A percentile compares a stretch with the other conserved stretches of the same genome.
Conservation (phyloP, 495 filamentous ascomycete species). For the Trichodelitschia bisporula region DNA sequence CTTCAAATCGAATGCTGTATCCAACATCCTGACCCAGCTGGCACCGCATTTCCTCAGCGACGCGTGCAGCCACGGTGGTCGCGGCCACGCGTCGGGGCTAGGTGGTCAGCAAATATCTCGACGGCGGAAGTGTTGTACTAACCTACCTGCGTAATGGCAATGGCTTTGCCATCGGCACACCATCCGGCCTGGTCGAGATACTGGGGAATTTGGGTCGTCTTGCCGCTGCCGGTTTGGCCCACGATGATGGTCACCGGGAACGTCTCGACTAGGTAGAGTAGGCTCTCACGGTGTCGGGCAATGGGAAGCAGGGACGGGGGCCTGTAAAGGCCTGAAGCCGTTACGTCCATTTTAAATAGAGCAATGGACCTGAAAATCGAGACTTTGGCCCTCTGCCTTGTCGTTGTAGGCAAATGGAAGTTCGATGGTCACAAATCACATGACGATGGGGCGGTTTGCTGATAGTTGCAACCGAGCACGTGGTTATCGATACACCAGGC, state of each 20-base stretch:
- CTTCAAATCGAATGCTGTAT: conserved; percentile 89
- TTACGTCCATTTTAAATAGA: no score
- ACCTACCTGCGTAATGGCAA: conserved; percentile 68
- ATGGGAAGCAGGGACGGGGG: conserved; percentile 20
- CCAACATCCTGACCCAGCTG: conserved; percentile 84
- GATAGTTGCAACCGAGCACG: no score
- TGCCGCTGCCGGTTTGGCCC: conserved; percentile 17
- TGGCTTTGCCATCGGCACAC: conserved; percentile 27
- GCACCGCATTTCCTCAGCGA: conserved; percentile 83
- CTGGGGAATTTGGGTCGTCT: conserved; percentile 19
- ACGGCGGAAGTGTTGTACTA: no score
- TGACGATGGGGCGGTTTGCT: no score
- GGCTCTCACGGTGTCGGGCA: conserved; percentile 14
- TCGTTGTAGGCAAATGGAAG: no score
- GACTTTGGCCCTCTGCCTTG: no score
- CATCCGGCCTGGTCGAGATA: conserved; percentile 18
- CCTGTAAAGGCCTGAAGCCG: no score
- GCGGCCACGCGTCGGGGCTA: conserved; percentile 88
- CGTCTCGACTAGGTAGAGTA: conserved; percentile 20
- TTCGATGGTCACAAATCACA: no score
- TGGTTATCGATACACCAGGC: no score
- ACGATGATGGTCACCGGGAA: conserved; percentile 17
- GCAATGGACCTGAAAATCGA: no score
- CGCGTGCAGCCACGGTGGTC: conserved; percentile 85
- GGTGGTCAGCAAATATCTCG: no score